Evolutionary conservation across 225 moss, liverwort and hornwort species (phyloP).

Genomic region (Polytrichum formosum): DNA sequence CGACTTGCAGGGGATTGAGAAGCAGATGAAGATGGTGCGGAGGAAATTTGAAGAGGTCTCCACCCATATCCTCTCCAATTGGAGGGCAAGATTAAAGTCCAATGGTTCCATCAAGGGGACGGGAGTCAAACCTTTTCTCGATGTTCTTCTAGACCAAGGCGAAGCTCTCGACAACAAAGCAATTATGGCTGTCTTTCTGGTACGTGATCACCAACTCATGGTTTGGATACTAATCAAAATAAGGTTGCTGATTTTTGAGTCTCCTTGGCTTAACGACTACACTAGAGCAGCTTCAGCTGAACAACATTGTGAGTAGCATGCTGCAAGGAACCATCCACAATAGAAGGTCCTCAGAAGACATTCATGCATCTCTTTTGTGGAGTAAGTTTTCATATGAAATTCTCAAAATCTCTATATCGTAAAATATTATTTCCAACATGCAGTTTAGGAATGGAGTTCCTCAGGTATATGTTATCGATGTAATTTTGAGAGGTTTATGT

Average conservation of each 20-base stretch:
- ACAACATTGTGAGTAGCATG: no score
- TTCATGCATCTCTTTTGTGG: no score
- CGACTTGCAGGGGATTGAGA: constrained; percentile 51
- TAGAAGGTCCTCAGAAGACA: no score
- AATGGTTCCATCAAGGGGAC: background rate
- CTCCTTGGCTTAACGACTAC: no score
- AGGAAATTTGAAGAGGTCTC: background rate
- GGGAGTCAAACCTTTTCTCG: background rate
- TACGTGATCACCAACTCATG: background rate
- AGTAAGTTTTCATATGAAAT: no score
- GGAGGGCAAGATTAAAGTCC: background rate
- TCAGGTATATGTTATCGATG: background rate
- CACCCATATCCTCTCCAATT: background rate
- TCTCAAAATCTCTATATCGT: background rate
- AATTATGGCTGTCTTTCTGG: constrained; percentile 1
- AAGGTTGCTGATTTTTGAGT: no score
- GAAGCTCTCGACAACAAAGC: background rate
- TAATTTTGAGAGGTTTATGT: background rate
- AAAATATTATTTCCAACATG: background rate
- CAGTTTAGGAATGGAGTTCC: background rate
- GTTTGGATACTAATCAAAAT: no score
- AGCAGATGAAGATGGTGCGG: background rate
- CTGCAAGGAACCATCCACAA: no score
- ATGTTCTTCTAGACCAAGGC: background rate
- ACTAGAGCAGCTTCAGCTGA: no score